Evolutionary conservation across 352 stramenopile species (phyloP), one percentile per base, ranked within the genome.

Genomic region (Pythium phragmitis): DNA sequence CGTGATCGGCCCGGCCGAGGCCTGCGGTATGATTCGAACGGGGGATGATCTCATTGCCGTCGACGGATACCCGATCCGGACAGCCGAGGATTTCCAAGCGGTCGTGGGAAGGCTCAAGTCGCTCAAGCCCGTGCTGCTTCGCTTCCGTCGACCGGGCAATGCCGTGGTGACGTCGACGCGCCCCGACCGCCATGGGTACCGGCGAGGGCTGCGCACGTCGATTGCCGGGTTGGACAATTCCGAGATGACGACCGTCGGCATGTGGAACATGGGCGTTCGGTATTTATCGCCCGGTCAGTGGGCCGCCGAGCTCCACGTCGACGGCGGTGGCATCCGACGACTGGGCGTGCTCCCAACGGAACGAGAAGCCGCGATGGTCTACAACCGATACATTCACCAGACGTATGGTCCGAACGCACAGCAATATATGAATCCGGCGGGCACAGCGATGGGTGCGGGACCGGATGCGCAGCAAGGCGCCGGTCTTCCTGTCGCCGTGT

Each of bases 341-440:
- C 49, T 96, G 9, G 87, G 87, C n/a, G 64, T 88, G 7, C 89
- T 89, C 19, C 46, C 72, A 14, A 79, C 72, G 9, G 87, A 96
- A 55, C 82, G 87, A 65, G 82, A 94, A 58, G 87, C 87, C 19
- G 87, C 87, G 8, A 67, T 92, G 45, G 73, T 86, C 14, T 96
- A 96, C 82, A 96, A 96, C 63, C 75, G 82, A 43, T 96, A 92
- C 68, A 88, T 96, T 54, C 77, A 88, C 64, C 87, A 91, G 50
- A 92, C 81, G 5, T 96, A 96, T 49, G 87, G 87, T 34, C 86
- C 84, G 51, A 76, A 69, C 50, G 85, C 85, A 23, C 72, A 89
- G 28, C 85, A 92, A 63, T 94, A 88, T 57, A 96, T 96, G 87
- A 91, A 96, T 56, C 85, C 85, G 58, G 85, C 82, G 19, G 87